These are phyloP conservation scores for Neoboletus magnificus DNA, from an alignment of 768 basidiomycete species.

Conservation along the genomic window DNA sequence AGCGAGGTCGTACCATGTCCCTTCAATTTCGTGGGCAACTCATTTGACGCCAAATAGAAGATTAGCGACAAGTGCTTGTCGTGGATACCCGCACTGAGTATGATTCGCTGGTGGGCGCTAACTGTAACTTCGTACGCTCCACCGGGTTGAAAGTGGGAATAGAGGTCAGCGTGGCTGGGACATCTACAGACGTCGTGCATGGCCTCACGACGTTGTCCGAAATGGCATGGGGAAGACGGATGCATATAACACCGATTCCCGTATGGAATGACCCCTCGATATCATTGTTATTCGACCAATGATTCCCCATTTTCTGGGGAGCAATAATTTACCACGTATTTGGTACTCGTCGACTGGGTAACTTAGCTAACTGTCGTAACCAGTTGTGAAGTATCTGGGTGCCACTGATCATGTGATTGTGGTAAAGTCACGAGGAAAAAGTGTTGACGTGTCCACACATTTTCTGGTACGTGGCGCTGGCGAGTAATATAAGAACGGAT, in stretches of 20 bases:
- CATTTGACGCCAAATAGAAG: not conserved
- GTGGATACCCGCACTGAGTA: not conserved
- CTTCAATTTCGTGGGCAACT: not conserved
- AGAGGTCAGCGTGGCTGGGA: too few relatives aligned
- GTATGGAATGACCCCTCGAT: too few relatives aligned
- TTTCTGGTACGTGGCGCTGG: slow-evolving; percentile 26
- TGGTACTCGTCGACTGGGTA: not conserved
- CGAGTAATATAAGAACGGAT: slow-evolving; percentile 21
- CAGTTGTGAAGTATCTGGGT: too few relatives aligned
- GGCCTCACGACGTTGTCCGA: not conserved
- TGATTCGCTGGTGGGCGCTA: not conserved
- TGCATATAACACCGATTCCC: too few relatives aligned
- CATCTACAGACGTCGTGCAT: not conserved
- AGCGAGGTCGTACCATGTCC: not conserved
- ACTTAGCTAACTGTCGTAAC: too few relatives aligned
- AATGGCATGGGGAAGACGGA: too few relatives aligned
- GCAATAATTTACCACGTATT: not conserved
- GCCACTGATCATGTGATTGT: slow-evolving; percentile 21
- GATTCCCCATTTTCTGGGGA: too few relatives aligned
- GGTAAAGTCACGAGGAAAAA: slow-evolving; percentile 18
- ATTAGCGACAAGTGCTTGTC: not conserved
- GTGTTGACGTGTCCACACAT: slow-evolving; percentile 31
- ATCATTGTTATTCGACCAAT: too few relatives aligned
- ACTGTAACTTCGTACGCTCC: not conserved
- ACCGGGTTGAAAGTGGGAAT: not conserved